phyloP scores from a whole-genome alignment of 441 rosid species.

The Eutrema salsugineum region DNA sequence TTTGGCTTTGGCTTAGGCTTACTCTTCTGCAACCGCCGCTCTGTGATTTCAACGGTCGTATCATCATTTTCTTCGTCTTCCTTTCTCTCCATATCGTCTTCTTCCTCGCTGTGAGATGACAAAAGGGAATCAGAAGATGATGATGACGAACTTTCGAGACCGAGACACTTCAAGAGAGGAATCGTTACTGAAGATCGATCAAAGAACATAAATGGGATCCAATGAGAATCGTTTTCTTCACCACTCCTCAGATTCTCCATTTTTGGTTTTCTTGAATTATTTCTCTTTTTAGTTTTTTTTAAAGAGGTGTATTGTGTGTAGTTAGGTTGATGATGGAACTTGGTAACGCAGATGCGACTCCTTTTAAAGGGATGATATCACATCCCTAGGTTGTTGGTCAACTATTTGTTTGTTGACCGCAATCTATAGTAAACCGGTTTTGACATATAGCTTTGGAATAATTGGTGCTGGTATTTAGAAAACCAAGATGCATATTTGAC shows the following conservation, averaged over 20 bases:
- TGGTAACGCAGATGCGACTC: conserved; percentile 1
- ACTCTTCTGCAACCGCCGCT: neutral
- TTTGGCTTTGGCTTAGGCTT: neutral
- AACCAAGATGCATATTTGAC: conserved; percentile 6
- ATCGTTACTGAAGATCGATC: conserved; percentile 8
- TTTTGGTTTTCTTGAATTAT: neutral
- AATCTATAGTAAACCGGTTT: conserved; percentile 11
- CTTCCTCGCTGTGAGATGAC: conserved; percentile 16
- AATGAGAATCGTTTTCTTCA: neutral
- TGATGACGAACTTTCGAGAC: neutral
- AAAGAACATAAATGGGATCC: conserved; percentile 11
- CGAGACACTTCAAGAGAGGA: conserved; percentile 18
- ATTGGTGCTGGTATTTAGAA: neutral
- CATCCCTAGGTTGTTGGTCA: conserved; percentile 19
- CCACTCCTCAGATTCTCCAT: conserved; percentile 18
- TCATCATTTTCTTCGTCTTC: conserved; percentile 18
- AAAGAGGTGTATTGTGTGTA: neutral
- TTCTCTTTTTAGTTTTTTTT: neutral
- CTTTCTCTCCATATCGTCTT: neutral
- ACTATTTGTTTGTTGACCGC: conserved; percentile 5
- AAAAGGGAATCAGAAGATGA: neutral
- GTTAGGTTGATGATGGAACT: conserved; percentile 28
- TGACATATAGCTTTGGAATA: neutral
- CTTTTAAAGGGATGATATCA: conserved; percentile 7
- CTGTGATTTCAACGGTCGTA: neutral